Conservation (phyloP, 1,284 basidiomycete species). For the Meripilus lineatus region DNA sequence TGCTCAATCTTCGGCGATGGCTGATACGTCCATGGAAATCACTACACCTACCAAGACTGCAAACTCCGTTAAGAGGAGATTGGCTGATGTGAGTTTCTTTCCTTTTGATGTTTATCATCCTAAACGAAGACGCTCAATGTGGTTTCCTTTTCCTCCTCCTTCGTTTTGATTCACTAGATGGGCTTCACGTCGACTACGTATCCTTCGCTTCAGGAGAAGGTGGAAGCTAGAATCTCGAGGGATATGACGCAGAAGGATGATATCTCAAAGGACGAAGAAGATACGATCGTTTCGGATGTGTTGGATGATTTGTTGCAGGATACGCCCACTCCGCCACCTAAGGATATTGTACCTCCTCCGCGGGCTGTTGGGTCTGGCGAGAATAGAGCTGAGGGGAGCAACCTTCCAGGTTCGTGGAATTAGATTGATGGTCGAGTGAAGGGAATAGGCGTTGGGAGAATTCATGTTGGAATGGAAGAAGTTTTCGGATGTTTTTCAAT, state of each 20-base stretch:
- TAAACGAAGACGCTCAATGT: too few species aligned
- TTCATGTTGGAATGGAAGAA: too few species aligned
- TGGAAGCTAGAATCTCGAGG: slow-evolving; percentile 44
- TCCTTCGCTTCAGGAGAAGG: slow-evolving; percentile 46
- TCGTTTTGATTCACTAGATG: slow-evolving; percentile 46
- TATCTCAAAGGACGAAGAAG: slow-evolving; percentile 36
- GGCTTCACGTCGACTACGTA: slow-evolving; percentile 57
- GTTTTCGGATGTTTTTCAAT: too few species aligned
- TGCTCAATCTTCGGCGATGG: too few species aligned
- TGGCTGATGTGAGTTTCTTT: slow-evolving; percentile 20
- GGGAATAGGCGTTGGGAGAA: too few species aligned
- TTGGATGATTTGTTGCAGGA: slow-evolving; percentile 44
- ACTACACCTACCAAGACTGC: slow-evolving; percentile 12
- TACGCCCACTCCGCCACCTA: slow-evolving; percentile 1
- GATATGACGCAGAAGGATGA: slow-evolving; percentile 33
- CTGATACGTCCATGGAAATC: too few species aligned
- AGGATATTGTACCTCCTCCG: not conserved
- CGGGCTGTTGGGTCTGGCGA: not conserved
- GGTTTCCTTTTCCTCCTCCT: too few species aligned
- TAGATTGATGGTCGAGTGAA: too few species aligned
- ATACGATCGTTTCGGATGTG: slow-evolving; percentile 49
- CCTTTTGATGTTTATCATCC: slow-evolving; percentile 1
- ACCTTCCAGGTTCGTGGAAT: too few species aligned
- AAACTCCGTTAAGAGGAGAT: slow-evolving; percentile 16
- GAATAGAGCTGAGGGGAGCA: too few species aligned